These are phyloP conservation scores for Perkinsus olseni DNA, from an alignment of 169 alveolate genomes.

Conservation along the genomic window DNA sequence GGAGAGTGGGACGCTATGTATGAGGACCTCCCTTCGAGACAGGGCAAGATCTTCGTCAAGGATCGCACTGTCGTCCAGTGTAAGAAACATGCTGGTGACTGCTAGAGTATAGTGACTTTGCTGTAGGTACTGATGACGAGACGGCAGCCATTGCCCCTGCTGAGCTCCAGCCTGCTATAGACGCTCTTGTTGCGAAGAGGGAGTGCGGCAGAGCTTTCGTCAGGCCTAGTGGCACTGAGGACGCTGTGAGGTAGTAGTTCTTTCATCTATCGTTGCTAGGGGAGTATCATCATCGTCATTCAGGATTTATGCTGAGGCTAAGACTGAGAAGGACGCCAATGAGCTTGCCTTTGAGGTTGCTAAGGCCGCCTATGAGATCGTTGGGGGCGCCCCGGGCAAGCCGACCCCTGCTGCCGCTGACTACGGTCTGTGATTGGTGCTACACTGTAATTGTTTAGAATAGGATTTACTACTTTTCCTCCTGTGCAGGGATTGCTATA, in stretches of 20 bases:
- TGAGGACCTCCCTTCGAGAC: constrained; percentile 52
- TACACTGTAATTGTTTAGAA: neutral
- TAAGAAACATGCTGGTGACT: no score
- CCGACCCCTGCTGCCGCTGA: neutral
- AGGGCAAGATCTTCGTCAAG: constrained; percentile 31
- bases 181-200: constrained; percentile 29
- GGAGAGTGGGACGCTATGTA: constrained; percentile 51
- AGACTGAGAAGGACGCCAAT: neutral
- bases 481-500: neutral
- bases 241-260: constrained; percentile 51
- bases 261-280: no score
- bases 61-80: constrained; percentile 12
- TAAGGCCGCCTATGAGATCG: neutral
- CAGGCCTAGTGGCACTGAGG: constrained; percentile 78
- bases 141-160: constrained; percentile 41
- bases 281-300: constrained; percentile 29
- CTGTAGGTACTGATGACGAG: constrained; percentile 17
- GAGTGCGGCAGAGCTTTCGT: constrained; percentile 58
- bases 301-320: constrained; percentile 28
- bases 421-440: neutral
- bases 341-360: neutral
- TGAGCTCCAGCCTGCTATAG: constrained; percentile 56
- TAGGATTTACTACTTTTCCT: neutral
- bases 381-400: neutral
- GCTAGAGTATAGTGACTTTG: neutral